Percentiles rank a stretch among this genome's conserved stretches.
phyloP scores from a whole-genome alignment of 228 moss, liverwort and hornwort genomes.

The Sphagnum fallax region DNA sequence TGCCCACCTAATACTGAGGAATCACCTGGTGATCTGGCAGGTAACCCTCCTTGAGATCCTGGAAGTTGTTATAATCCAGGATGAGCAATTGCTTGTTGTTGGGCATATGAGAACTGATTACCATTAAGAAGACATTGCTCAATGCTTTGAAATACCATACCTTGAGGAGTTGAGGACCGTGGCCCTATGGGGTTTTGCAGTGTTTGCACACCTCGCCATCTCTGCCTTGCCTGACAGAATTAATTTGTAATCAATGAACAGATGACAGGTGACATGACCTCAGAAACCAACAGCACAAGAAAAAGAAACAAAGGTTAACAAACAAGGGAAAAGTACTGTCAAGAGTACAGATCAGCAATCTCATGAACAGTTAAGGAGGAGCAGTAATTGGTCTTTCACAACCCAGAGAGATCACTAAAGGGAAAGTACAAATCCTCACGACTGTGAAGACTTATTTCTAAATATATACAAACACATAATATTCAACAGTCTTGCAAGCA shows the following conservation, averaged over 20 bases:
- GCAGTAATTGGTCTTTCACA: background rate
- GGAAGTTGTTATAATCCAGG: slow-evolving; percentile 14
- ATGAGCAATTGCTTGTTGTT: slow-evolving; percentile 17
- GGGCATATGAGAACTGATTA: slow-evolving; percentile 6
- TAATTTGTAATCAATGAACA: slow-evolving; percentile 16
- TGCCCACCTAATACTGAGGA: slow-evolving; percentile 5
- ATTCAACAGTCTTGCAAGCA: no score
- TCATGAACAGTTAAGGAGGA: background rate
- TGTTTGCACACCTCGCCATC: slow-evolving; percentile 18
- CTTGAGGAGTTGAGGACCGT: slow-evolving; percentile 2
- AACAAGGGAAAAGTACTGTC: background rate
- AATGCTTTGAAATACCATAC: slow-evolving; percentile 10
- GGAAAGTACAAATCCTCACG: no score
- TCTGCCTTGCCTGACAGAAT: slow-evolving; percentile 20
- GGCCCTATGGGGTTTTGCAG: slow-evolving; percentile 10
- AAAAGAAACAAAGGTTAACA: background rate
- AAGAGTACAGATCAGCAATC: background rate
- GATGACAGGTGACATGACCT: background rate
- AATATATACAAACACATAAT: no score
- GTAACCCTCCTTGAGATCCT: slow-evolving; percentile 9
- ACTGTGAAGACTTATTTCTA: no score
- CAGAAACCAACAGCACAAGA: background rate
- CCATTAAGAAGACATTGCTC: slow-evolving; percentile 9
- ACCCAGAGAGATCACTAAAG: background rate
- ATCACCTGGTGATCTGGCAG: slow-evolving; percentile 19